A percentile compares a stretch with the other conserved stretches of the same genome.
Conservation (phyloP, 441 rosid genomes). For the Bocquillonia castaneifolia region DNA sequence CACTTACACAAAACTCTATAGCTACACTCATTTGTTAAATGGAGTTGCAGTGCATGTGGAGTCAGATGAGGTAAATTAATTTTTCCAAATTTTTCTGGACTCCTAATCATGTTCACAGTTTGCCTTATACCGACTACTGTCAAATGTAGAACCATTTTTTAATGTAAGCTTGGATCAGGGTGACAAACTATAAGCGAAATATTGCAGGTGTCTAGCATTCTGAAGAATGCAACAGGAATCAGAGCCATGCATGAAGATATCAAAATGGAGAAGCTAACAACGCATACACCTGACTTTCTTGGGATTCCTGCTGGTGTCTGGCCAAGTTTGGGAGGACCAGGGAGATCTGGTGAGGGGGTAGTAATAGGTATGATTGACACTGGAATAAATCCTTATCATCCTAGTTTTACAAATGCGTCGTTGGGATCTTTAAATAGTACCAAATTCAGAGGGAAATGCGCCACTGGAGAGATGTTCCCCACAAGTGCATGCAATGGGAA, state of each 20-base stretch:
- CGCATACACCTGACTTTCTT: slow-evolving; percentile 44
- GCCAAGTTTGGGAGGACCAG: slow-evolving; percentile 45
- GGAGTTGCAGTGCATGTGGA: slow-evolving; percentile 42
- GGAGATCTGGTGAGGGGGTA: slow-evolving; percentile 40
- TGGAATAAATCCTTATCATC: slow-evolving; percentile 48
- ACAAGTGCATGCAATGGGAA: slow-evolving; percentile 40
- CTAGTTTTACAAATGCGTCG: slow-evolving; percentile 33
- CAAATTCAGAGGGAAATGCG: slow-evolving; percentile 44
- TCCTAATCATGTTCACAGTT: not conserved
- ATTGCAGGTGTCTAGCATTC: slow-evolving; percentile 29
- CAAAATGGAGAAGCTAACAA: slow-evolving; percentile 47
- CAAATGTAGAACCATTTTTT: not conserved
- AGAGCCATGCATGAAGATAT: slow-evolving; percentile 41
- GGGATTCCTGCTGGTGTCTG: slow-evolving; percentile 41
- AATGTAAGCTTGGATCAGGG: not conserved
- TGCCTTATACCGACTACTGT: not conserved
- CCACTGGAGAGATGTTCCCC: slow-evolving; percentile 37
- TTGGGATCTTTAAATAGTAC: slow-evolving; percentile 17
- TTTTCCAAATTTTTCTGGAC: not conserved
- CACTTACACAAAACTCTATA: slow-evolving; percentile 43
- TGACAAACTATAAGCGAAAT: not conserved
- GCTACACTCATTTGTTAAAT: slow-evolving; percentile 47
- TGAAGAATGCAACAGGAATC: slow-evolving; percentile 35
- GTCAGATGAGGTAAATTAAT: slow-evolving; percentile 37
- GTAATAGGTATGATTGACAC: slow-evolving; percentile 50